These are phyloP conservation scores for Apium graveolens DNA, from an alignment of 129 eudicot genomes.

Conservation along the genomic window DNA sequence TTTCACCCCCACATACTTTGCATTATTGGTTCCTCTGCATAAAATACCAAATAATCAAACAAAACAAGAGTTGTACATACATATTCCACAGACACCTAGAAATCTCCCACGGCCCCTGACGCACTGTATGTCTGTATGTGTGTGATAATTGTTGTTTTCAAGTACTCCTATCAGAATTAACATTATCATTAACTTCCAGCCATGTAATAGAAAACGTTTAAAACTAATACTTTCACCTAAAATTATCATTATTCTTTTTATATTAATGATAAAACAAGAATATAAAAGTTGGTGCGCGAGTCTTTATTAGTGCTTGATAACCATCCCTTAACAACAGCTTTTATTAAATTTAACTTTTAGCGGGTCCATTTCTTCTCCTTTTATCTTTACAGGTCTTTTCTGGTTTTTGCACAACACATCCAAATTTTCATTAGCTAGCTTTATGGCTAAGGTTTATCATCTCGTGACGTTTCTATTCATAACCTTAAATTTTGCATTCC, in stretches of 20 bases:
- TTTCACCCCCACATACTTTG: too few species aligned
- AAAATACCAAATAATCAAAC: too few species aligned
- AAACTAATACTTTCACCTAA: too few species aligned
- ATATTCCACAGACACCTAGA: neutral
- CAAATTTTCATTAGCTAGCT: neutral
- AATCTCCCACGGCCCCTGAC: neutral
- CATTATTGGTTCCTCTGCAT: too few species aligned
- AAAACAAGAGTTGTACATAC: too few species aligned
- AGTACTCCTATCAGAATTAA: too few species aligned
- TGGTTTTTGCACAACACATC: neutral
- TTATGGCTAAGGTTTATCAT: slow-evolving; percentile 27
- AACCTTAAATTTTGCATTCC: slow-evolving; percentile 16
- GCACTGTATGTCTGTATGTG: too few species aligned
- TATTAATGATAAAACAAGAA: too few species aligned
- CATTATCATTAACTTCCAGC: too few species aligned
- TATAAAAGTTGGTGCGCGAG: neutral
- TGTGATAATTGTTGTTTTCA: too few species aligned
- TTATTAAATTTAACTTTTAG: neutral
- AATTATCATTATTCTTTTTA: too few species aligned
- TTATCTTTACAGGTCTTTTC: neutral
- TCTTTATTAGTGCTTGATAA: neutral
- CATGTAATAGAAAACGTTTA: too few species aligned
- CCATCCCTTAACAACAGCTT: neutral
- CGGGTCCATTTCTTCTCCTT: neutral
- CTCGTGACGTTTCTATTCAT: slow-evolving; percentile 13